Conservation (phyloP, 176 grass and related monocot genomes). For the Oropetium thomaeum region DNA sequence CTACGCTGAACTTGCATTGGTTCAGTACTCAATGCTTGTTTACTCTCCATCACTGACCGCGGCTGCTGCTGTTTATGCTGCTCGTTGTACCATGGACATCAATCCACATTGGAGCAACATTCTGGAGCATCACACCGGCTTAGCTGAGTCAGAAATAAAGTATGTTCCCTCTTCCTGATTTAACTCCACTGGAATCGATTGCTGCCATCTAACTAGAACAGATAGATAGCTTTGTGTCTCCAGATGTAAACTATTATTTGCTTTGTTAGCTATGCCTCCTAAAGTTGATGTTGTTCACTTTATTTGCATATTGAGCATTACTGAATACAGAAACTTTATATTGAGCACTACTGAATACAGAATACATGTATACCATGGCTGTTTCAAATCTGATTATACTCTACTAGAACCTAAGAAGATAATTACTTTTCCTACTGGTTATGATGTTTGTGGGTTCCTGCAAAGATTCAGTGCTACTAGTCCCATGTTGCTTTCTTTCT, state of each 20-base stretch:
- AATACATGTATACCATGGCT: neutral
- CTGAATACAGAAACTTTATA: too few relatives aligned
- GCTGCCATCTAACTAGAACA: too few relatives aligned
- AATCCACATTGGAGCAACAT: conserved; percentile 38
- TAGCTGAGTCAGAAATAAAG: conserved; percentile 38
- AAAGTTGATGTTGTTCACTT: too few relatives aligned
- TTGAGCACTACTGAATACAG: too few relatives aligned
- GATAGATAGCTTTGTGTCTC: too few relatives aligned
- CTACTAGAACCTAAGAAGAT: neutral
- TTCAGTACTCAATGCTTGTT: conserved; percentile 51
- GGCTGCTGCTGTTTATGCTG: conserved; percentile 38
- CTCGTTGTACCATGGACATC: conserved; percentile 30
- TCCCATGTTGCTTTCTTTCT: neutral
- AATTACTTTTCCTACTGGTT: neutral
- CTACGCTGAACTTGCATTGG: conserved; percentile 62
- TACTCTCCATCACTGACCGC: conserved; percentile 52
- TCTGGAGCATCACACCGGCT: conserved; percentile 43
- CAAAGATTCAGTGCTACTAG: neutral
- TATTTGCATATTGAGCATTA: neutral
- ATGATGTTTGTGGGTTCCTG: neutral
- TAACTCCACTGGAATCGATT: neutral
- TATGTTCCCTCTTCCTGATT: conserved; percentile 30
- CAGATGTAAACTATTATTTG: neutral
- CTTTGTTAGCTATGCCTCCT: neutral
- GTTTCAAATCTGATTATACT: neutral